phyloP scores from a whole-genome alignment of 139 green algal species.

The Limnomonas spitsbergensis region DNA sequence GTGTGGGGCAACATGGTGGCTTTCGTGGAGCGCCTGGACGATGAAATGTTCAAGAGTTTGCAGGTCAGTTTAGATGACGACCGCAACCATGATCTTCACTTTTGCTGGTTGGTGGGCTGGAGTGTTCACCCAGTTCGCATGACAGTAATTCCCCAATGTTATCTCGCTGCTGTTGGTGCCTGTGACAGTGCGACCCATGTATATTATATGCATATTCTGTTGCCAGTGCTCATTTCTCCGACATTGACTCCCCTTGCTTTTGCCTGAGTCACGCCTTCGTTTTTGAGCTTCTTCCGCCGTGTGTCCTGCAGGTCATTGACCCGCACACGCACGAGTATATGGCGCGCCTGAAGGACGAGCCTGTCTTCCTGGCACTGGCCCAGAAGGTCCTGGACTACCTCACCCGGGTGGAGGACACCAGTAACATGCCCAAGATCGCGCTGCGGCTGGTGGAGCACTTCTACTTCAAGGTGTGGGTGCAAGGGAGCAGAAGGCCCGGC shows the following conservation, averaged over 20 bases:
- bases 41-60: constrained; percentile 97
- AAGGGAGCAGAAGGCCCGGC: not conserved
- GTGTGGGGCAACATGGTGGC: constrained; percentile 93
- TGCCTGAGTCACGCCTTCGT: not conserved
- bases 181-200: too few relatives aligned
- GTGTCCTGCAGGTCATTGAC: constrained; percentile 74
- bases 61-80: constrained; percentile 68
- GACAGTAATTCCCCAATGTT: too few relatives aligned
- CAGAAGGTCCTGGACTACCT: constrained; percentile 70
- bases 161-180: too few relatives aligned
- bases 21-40: constrained; percentile 94
- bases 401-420: constrained; percentile 29
- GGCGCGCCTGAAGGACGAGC: constrained; percentile 89
- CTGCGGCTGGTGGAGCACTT: constrained; percentile 88
- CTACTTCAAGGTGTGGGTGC: constrained; percentile 85
- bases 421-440: constrained; percentile 42
- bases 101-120: too few relatives aligned
- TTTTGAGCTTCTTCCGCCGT: not conserved
- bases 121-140: too few relatives aligned
- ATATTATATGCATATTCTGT: too few relatives aligned
- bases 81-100: too few relatives aligned
- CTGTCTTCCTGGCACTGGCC: constrained; percentile 83
- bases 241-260: not conserved
- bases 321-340: constrained; percentile 97
- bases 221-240: too few relatives aligned